Evolutionary conservation across 139 green algal species (phyloP), one percentile per base, ranked within the genome.

Genomic region (Eudorina sp.): DNA sequence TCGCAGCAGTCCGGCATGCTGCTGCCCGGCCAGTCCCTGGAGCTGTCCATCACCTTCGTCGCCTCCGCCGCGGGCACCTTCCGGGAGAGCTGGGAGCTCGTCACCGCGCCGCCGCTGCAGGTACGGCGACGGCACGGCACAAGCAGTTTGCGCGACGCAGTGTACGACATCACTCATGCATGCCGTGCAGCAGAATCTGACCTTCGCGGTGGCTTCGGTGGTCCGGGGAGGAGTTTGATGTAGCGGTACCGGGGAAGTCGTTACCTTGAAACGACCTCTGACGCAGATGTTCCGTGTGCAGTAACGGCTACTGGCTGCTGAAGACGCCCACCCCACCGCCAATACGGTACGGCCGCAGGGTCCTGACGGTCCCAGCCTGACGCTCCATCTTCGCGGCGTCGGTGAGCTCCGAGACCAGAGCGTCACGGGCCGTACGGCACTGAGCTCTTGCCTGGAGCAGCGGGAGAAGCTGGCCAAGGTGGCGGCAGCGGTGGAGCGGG

Each of bases 1-100:
- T 46, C 86, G 72, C 45, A 91, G 43, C 86, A 86, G 60, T 58
- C 80, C 62, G 53, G 90, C 86, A 73, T 64, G 81, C 80, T 93
- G 90, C 82, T 88, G 75, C 51, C 66, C 23, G 41, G 40, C 1
- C 53, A 91, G 41, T 77, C 60, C 60, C 80, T 86, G 60, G 81
- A 84, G 43, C 55, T 77, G 62, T 46, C 51, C 31, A 55, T 89
- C 31, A 83, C 83, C 1, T 89, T 89, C 38, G 36, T 40, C 46
- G 70, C 82, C 27, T 27, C 21, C 6, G 46, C 34, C 0, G 82
- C 82, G 19, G 82, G 82, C 66, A 88, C 66, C 66, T 88, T 88
- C 82, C 82, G 82, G 31, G 82, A 88, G 82, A 58, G 2, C 0
- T 88, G 82, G 82, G 34, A 88, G 82, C 82, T 88, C 29, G 66